Percentiles rank a stretch among this genome's conserved stretches.
These are phyloP conservation scores for Stephanodiscus triporus DNA, from an alignment of 108 stramenopile genomes.

Conservation along the genomic window DNA sequence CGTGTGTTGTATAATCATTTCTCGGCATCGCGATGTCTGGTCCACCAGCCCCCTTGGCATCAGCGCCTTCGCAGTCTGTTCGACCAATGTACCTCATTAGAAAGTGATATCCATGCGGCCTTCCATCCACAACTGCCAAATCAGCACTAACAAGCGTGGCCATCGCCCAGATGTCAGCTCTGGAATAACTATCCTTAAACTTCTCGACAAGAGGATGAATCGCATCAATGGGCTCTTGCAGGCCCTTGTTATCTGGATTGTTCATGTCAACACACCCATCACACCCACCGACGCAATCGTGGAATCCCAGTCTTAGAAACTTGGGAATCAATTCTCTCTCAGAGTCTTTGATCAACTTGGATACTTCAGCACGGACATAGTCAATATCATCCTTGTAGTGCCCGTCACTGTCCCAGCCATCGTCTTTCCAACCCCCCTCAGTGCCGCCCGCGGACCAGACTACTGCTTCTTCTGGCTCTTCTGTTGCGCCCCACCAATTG, in stretches of 20 bases:
- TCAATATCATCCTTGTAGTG: constrained; percentile 28
- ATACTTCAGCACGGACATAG: constrained; percentile 10
- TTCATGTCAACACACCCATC: constrained; percentile 61
- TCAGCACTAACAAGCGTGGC: constrained; percentile 54
- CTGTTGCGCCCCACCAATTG: no score
- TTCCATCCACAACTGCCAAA: constrained; percentile 27
- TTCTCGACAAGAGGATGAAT: constrained; percentile 38
- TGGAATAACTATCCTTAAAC: constrained; percentile 32
- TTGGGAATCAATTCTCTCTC: constrained; percentile 26
- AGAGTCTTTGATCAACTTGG: constrained; percentile 5
- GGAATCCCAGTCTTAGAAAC: constrained; percentile 61
- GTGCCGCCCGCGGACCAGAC: background rate
- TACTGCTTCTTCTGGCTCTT: constrained; percentile 4
- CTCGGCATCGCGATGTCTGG: constrained; percentile 27
- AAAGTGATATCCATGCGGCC: constrained; percentile 28
- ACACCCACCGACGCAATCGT: constrained; percentile 63
- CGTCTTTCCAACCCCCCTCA: constrained; percentile 16
- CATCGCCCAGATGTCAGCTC: constrained; percentile 65
- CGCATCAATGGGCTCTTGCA: constrained; percentile 50
- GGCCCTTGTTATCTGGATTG: constrained; percentile 51
- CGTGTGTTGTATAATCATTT: constrained; percentile 29
- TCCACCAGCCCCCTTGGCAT: constrained; percentile 31
- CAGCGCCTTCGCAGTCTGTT: constrained; percentile 29
- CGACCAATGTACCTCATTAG: constrained; percentile 40
- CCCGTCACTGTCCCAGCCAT: constrained; percentile 17